Evolutionary conservation across 257 asterid species (phyloP), one percentile per base, ranked within the genome.

Genomic region (Fraxinus excelsior): DNA sequence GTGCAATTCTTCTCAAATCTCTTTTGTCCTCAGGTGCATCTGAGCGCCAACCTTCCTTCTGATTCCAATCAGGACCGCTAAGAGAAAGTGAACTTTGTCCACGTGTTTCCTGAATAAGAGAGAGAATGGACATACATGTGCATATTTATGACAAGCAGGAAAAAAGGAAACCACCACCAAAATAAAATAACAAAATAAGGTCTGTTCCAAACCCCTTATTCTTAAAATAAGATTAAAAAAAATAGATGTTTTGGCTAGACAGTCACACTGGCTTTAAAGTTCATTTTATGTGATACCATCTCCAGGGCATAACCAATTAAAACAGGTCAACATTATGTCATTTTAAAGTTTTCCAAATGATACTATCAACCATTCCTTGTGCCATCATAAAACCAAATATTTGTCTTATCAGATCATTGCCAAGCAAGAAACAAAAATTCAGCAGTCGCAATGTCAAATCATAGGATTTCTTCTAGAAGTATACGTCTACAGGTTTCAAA

Each of bases 21-120:
- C 89, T 91, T 84, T 88, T 93, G 38, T 96, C 97, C 76, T 93
- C 98, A 14, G 86, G 76, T 1, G 85, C 85, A 77, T 90, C 99
- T 37, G 92, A 71, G 51, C 97, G 97, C 91, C 91, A 87, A 82
- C 70, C 86, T 80, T 93, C 99, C 90, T 90, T 96, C 84, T 89
- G 97, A 86, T 77, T 91, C 79, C 85, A 56, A 70, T 93, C 98
- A 79, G 97, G 85, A 80, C 82, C 86, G 73, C 97, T 97, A 82
- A 91, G 98, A 34, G 98, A 93, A 46, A 93, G 82, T 77, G 98
- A 87, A 82, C 93, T 89, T n/a, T 93, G 95, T 42, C 92, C 96
- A 40, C 97, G 98, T 3, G 86, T 70, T 75, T 96, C 99, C 99
- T 93, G 82, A 64, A 66, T 11, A 53, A 66, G 28, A 79, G 28